Conservation (phyloP, 495 filamentous ascomycete genomes). For the Achaetomiella virescens region DNA sequence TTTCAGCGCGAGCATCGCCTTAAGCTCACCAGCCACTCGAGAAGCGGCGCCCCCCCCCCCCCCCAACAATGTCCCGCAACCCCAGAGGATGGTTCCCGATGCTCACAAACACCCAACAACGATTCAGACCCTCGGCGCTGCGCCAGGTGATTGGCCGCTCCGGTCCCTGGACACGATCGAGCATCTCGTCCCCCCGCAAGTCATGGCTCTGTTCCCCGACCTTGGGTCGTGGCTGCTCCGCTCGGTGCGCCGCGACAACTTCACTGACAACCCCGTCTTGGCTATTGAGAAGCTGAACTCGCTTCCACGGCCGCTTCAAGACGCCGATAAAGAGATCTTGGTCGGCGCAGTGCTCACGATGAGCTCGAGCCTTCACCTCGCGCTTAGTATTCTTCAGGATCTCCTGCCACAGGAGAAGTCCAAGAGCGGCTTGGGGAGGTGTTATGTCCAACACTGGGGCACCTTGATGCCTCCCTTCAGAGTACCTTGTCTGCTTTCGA, state of each 20-base stretch:
- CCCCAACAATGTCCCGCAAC: neutral
- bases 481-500: conserved; percentile 16
- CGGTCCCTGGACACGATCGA: neutral
- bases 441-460: conserved; percentile 25
- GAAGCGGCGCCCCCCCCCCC: neutral
- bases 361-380: conserved; percentile 24
- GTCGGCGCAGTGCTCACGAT: conserved; percentile 27
- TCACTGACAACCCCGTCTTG: conserved; percentile 20
- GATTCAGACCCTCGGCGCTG: neutral
- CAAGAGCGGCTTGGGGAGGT: conserved; percentile 26
- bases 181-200: conserved; percentile 14
- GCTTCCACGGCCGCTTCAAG: conserved; percentile 16
- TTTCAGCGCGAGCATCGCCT: no score
- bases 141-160: conserved; percentile 7
- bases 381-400: conserved; percentile 24
- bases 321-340: conserved; percentile 25
- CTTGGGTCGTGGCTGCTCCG: conserved; percentile 24
- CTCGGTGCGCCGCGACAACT: conserved; percentile 18
- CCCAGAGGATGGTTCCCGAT: neutral
- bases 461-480: conserved; percentile 18
- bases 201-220: conserved; percentile 23
- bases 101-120: neutral
- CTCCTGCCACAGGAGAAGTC: conserved; percentile 25
- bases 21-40: conserved; percentile 1
- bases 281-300: conserved; percentile 23